Evolutionary conservation across 225 moss, liverwort and hornwort species (phyloP).

Genomic region (Sphagnum tenellum): DNA sequence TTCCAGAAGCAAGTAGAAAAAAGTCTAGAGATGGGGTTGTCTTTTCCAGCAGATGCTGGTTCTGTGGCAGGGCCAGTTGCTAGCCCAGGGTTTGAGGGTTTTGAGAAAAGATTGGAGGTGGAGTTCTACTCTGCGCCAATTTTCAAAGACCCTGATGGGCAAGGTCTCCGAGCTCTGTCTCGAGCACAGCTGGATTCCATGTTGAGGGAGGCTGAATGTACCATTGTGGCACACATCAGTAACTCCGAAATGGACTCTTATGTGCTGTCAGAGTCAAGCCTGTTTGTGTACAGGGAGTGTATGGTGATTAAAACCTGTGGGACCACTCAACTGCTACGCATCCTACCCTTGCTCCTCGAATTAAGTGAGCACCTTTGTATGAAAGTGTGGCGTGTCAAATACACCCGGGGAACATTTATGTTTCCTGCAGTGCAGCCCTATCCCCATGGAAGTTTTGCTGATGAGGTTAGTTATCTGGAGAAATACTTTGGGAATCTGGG

Average conservation of each 20-base stretch:
- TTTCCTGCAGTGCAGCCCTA: conserved; percentile 67
- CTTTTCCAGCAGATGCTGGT: conserved; percentile 16
- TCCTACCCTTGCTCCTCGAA: conserved; percentile 44
- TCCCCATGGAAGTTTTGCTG: conserved; percentile 61
- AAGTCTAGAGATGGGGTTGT: conserved; percentile 32
- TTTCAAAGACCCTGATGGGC: conserved; percentile 55
- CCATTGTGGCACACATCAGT: conserved; percentile 55
- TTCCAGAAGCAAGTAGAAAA: not conserved
- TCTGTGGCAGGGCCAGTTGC: conserved; percentile 21
- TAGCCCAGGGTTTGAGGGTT: conserved; percentile 74
- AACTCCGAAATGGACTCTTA: conserved; percentile 69
- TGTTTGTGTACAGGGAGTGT: conserved; percentile 54
- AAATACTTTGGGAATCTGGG: conserved; percentile 59
- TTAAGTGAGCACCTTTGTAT: conserved; percentile 23
- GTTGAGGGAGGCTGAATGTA: conserved; percentile 68
- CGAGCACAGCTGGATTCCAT: conserved; percentile 50
- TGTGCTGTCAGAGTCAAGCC: conserved; percentile 82
- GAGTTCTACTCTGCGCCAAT: conserved; percentile 59
- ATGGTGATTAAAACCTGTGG: conserved; percentile 87
- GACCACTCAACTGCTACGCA: conserved; percentile 58
- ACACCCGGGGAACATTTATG: conserved; percentile 74
- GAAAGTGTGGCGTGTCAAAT: conserved; percentile 51
- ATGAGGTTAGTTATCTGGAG: conserved; percentile 68
- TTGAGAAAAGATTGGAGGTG: conserved; percentile 79
- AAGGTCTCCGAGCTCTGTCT: conserved; percentile 48